phyloP scores from a whole-genome alignment of 2,329 filamentous ascomycete genomes.

The Aureobasidium sp. region DNA sequence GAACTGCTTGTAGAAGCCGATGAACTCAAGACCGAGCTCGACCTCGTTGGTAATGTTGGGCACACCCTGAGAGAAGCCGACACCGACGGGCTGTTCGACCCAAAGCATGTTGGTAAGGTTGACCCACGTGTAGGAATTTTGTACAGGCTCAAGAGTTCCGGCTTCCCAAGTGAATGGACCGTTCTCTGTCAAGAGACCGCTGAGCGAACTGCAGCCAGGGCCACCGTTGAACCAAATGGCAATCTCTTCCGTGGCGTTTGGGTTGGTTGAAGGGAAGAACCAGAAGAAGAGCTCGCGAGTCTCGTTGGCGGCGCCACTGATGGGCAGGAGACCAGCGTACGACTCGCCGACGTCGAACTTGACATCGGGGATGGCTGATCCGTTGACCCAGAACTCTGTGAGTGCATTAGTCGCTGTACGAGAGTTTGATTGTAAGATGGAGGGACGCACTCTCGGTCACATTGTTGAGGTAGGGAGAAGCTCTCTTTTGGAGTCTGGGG shows the following conservation, averaged over 20 bases:
- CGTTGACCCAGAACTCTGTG: constrained; percentile 23
- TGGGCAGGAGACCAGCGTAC: constrained; percentile 31
- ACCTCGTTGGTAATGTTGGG: constrained; percentile 30
- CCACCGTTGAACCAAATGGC: constrained; percentile 32
- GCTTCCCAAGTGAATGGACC: constrained; percentile 39
- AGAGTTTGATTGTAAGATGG: background rate
- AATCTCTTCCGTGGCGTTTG: constrained; percentile 34
- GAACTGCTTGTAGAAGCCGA: constrained; percentile 44
- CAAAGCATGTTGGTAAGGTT: constrained; percentile 71
- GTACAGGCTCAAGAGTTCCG: constrained; percentile 31
- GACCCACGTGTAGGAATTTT: constrained; percentile 40
- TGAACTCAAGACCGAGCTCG: constrained; percentile 35
- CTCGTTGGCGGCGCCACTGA: constrained; percentile 18
- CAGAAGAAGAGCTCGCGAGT: constrained; percentile 38
- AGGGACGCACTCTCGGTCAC: constrained; percentile 13
- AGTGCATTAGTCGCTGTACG: background rate
- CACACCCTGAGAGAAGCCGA: constrained; percentile 22
- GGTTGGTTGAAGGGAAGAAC: constrained; percentile 41
- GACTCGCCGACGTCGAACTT: constrained; percentile 38
- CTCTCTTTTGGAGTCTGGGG: constrained; percentile 16
- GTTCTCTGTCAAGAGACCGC: constrained; percentile 37
- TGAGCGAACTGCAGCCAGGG: constrained; percentile 36
- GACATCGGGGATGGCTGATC: constrained; percentile 28
- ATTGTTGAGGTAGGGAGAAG: constrained; percentile 15
- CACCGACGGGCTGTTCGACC: constrained; percentile 34